Base-by-base conservation (phyloP, 805 yeast genomes). In the Barnettozyma wickerhamii region DNA sequence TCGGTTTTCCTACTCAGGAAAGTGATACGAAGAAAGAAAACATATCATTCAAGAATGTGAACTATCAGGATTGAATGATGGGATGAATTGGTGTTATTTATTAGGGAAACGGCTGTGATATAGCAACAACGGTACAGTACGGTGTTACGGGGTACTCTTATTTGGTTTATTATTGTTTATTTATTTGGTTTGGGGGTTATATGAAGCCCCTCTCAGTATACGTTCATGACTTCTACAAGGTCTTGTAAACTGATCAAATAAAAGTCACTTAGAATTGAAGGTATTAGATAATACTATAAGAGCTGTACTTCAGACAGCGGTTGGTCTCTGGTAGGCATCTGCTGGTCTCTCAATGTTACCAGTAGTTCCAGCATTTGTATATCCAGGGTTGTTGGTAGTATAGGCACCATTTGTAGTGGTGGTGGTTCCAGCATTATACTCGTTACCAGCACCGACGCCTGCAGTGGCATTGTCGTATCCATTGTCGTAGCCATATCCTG, bases 11-110 rank as follows among this genome's bases (percentile, higher is more conserved):
- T 19, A 27, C 21, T 12, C 20, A 14, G 5, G 31, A 18, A 13
- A 30, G 33, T 10, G 26, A 17, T 31, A 9, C 26, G 12, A 38
- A 50, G 38, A 43, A 43, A 28, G 34, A 31, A 2, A 38, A 48
- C 34, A 54, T 54, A 27, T 55, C 55, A 6, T 54, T 54, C 45
- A 54, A 54, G 42, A 42, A 51, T 37, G 53, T 54, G 10, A 45
- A 50, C 40, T 54, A 53, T 40, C 50, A 41, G 18, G 43, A 35
- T 17, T 53, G 40, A 44, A 18, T 13, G 26, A 23, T 9, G 26
- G 26, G 26, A 23, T 23, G 26, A n/a, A n/a, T n/a, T n/a, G n/a
- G n/a, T n/a, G n/a, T n/a, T n/a, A n/a, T n/a, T n/a, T n/a, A n/a
- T n/a, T n/a, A n/a, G n/a, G n/a, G n/a, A n/a, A n/a, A n/a, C n/a